A percentile compares a stretch with the other conserved stretches of the same genome.
phyloP scores from a whole-genome alignment of 257 asterid species.

The Scutellaria barbata region DNA sequence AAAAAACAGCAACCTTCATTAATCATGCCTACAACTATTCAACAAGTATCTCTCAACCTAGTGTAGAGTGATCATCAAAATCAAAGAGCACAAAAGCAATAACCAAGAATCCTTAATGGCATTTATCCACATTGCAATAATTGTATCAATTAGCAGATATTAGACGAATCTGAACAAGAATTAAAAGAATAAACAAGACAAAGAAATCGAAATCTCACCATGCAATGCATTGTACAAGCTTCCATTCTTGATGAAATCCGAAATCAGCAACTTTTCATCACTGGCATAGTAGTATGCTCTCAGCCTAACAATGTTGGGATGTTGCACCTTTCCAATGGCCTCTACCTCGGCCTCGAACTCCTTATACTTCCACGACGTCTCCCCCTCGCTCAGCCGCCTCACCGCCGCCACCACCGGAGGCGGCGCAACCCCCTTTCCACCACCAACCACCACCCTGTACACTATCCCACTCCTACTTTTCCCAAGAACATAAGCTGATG shows the following conservation, averaged over 20 bases:
- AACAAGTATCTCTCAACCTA: too few species aligned
- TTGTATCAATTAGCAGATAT: too few species aligned
- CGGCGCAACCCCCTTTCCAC: constrained; percentile 47
- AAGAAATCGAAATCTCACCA: constrained; percentile 50
- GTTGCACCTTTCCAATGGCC: constrained; percentile 71
- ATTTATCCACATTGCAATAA: too few species aligned
- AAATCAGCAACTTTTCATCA: constrained; percentile 82
- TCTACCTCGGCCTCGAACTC: constrained; percentile 92
- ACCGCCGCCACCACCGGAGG: constrained; percentile 65
- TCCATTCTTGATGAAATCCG: constrained; percentile 80
- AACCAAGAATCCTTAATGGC: too few species aligned
- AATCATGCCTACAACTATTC: neutral
- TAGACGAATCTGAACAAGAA: too few species aligned
- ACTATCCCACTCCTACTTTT: constrained; percentile 92
- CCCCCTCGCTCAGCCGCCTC: constrained; percentile 91
- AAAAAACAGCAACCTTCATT: too few species aligned
- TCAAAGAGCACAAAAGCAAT: too few species aligned
- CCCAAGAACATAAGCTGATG: constrained; percentile 97
- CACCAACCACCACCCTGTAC: constrained; percentile 84
- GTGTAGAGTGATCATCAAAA: too few species aligned
- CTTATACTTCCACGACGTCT: constrained; percentile 63
- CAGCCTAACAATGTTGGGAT: constrained; percentile 78
- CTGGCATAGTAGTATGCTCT: constrained; percentile 90
- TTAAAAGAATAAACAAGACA: neutral
- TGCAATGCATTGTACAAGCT: constrained; percentile 80